These are phyloP conservation scores for Clavispora phyllophila DNA, from an alignment of 805 yeast species.

Conservation along the genomic window DNA sequence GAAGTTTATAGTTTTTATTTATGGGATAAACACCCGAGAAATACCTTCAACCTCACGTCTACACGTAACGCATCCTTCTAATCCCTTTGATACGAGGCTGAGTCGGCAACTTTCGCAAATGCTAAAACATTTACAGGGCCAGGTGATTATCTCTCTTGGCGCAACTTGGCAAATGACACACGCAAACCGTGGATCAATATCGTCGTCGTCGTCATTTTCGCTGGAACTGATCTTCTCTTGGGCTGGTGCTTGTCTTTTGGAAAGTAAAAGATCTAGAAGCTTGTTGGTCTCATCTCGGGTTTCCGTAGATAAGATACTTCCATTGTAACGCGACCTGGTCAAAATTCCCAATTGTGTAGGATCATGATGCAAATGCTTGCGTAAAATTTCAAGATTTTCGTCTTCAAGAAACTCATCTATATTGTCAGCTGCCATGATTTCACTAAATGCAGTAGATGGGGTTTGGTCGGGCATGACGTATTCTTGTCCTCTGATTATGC, in stretches of 20 bases:
- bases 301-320: background rate
- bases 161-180: constrained; percentile 83
- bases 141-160: constrained; percentile 69
- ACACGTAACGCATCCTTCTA: constrained; percentile 81
- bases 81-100: constrained; percentile 65
- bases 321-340: constrained; percentile 30
- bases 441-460: background rate
- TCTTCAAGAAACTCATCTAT: constrained; percentile 5
- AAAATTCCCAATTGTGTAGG: constrained; percentile 15
- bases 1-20: background rate
- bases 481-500: background rate
- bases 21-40: constrained; percentile 38
- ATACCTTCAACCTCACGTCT: constrained; percentile 67
- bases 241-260: constrained; percentile 7
- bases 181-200: constrained; percentile 30
- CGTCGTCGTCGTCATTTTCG: constrained; percentile 6
- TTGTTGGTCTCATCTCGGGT: constrained; percentile 7
- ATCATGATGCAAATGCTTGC: constrained; percentile 23
- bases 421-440: constrained; percentile 11
- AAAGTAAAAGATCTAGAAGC: constrained; percentile 19
- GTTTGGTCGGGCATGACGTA: background rate
- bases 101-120: constrained; percentile 81
- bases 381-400: constrained; percentile 18
- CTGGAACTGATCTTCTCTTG: too few species aligned
- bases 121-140: constrained; percentile 93